phyloP scores from a whole-genome alignment of 352 stramenopile genomes.

The Blastocystis sp. region DNA sequence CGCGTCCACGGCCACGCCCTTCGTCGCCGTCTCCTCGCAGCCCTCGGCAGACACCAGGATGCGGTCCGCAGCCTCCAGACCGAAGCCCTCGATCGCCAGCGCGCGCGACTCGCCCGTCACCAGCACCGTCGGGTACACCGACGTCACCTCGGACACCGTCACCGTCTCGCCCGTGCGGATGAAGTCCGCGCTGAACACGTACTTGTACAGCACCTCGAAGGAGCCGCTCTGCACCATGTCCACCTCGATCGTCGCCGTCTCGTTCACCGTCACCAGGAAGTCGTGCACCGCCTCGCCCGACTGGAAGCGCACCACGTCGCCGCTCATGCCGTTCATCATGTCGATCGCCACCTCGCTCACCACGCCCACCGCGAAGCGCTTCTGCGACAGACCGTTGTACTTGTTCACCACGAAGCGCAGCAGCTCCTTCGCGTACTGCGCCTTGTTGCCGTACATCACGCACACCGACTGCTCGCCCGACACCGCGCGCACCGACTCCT shows the following conservation, averaged over 20 bases:
- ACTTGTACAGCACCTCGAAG: slow-evolving; percentile 58
- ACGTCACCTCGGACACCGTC: slow-evolving; percentile 29
- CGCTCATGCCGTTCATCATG: slow-evolving; percentile 24
- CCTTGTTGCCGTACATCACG: slow-evolving; percentile 30
- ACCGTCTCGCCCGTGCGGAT: slow-evolving; percentile 3
- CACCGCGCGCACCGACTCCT: neutral
- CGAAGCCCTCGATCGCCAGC: slow-evolving; percentile 53
- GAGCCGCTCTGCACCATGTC: neutral
- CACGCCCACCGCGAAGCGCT: slow-evolving; percentile 28
- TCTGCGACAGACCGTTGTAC: slow-evolving; percentile 29
- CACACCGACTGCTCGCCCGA: slow-evolving; percentile 38
- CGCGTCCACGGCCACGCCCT: neutral
- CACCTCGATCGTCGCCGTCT: neutral
- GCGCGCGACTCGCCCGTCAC: slow-evolving; percentile 32
- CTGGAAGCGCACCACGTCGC: slow-evolving; percentile 5
- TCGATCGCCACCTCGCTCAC: slow-evolving; percentile 9
- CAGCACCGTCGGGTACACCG: slow-evolving; percentile 33
- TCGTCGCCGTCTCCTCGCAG: neutral
- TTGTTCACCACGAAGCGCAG: slow-evolving; percentile 25
- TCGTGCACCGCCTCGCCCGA: neutral
- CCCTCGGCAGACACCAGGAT: slow-evolving; percentile 5
- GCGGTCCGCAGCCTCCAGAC: slow-evolving; percentile 13
- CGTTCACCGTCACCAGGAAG: neutral
- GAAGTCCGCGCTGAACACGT: neutral
- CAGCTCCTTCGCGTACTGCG: slow-evolving; percentile 23